Conservation (phyloP, 2,329 filamentous ascomycete species). For the Lachnellula occidentalis region DNA sequence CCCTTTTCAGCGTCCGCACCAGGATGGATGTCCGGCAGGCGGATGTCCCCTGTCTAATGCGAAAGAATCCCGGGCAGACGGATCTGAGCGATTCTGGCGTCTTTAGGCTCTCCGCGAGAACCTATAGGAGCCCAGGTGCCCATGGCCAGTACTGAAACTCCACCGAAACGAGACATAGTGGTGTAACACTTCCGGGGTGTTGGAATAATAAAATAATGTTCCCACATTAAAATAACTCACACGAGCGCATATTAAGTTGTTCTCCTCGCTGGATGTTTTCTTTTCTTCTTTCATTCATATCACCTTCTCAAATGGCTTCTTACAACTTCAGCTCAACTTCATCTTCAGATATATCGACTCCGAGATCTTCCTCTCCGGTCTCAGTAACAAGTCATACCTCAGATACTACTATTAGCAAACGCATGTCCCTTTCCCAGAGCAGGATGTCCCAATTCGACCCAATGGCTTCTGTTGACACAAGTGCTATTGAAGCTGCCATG, state of each 20-base stretch:
- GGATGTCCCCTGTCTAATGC: not conserved
- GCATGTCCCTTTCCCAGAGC: conserved; percentile 26
- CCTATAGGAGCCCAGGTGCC: not conserved
- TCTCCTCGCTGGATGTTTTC: conserved; percentile 2
- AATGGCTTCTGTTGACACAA: conserved; percentile 41
- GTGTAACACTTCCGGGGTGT: conserved; percentile 14
- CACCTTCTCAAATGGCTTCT: conserved; percentile 23
- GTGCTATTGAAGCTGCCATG: conserved; percentile 54
- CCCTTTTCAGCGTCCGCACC: not conserved
- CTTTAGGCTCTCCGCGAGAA: not conserved
- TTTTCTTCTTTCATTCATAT: not conserved
- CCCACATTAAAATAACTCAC: conserved; percentile 17
- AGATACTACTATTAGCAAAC: conserved; percentile 24
- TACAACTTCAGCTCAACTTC: conserved; percentile 21
- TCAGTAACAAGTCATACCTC: conserved; percentile 26
- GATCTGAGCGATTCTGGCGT: not conserved
- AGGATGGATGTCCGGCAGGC: not conserved
- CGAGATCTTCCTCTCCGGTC: conserved; percentile 26
- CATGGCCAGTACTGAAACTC: conserved; percentile 20
- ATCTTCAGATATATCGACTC: conserved; percentile 24
- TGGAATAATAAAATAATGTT: conserved; percentile 10
- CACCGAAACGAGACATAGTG: conserved; percentile 25
- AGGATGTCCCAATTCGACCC: conserved; percentile 27
- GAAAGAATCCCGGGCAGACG: not conserved
- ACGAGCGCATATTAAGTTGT: conserved; percentile 19